A percentile compares a stretch with the other conserved stretches of the same genome.
Conservation (phyloP, 2,329 filamentous ascomycete genomes). For the Phialophora chinensis region DNA sequence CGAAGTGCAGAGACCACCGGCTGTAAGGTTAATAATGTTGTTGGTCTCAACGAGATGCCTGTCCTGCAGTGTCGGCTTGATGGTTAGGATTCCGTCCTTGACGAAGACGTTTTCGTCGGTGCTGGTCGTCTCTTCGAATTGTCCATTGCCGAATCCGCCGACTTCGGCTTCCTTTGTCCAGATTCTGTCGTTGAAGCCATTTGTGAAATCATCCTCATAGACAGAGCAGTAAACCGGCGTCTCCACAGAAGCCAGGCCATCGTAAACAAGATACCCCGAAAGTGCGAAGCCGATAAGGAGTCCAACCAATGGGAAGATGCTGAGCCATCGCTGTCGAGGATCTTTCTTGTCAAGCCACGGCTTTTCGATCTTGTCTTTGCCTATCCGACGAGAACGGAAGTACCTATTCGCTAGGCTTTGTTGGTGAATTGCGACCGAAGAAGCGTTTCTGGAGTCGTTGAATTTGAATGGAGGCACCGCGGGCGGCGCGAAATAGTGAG, state of each 20-base stretch:
- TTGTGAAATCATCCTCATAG: conserved; percentile 69
- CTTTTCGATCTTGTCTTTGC: conserved; percentile 71
- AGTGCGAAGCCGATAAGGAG: conserved; percentile 71
- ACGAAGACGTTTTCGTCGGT: conserved; percentile 77
- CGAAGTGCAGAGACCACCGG: conserved; percentile 72
- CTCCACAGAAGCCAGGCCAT: conserved; percentile 73
- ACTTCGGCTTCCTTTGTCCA: conserved; percentile 76
- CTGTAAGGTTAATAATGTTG: conserved; percentile 70
- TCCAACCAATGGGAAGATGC: conserved; percentile 75
- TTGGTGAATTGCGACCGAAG: conserved; percentile 8
- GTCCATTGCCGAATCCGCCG: conserved; percentile 65
- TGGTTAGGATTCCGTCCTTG: conserved; percentile 70
- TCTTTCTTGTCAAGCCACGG: conserved; percentile 75
- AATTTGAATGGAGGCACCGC: conserved; percentile 3
- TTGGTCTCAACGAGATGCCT: conserved; percentile 68
- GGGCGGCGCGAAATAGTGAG: background rate
- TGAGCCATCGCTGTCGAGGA: conserved; percentile 84
- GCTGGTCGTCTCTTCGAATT: conserved; percentile 78
- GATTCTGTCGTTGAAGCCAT: conserved; percentile 54
- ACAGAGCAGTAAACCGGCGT: conserved; percentile 76
- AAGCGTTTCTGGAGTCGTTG: conserved; percentile 8
- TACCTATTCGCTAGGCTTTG: conserved; percentile 14
- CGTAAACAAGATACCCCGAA: conserved; percentile 74
- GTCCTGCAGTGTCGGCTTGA: conserved; percentile 80
- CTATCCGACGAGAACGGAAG: conserved; percentile 61